These are phyloP conservation scores for Fusarium albosuccineum DNA, from an alignment of 2,329 filamentous ascomycete genomes.

Conservation along the genomic window DNA sequence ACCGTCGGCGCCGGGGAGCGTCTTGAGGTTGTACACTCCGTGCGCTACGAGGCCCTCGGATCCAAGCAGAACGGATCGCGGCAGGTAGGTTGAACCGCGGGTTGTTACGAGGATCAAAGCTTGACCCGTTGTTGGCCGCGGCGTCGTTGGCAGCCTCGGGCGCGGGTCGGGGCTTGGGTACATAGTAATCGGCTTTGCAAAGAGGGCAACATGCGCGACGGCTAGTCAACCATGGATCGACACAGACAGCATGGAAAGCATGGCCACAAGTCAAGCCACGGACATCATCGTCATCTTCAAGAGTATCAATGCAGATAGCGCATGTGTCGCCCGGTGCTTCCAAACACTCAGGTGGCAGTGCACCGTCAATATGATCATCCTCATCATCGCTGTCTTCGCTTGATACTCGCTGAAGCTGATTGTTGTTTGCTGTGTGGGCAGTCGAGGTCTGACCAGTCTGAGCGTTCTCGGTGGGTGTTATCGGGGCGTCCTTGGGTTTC, in stretches of 20 bases:
- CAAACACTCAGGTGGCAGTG: conserved; percentile 84
- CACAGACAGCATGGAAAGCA: conserved; percentile 94
- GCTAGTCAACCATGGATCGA: conserved; percentile 97
- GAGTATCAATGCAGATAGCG: conserved; percentile 93
- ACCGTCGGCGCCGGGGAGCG: conserved; percentile 21
- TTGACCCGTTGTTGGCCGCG: conserved; percentile 41
- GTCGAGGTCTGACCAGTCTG: conserved; percentile 44
- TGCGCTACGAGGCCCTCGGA: conserved; percentile 40
- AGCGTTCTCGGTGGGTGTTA: conserved; percentile 13
- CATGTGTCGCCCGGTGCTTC: conserved; percentile 90
- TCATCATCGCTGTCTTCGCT: conserved; percentile 74
- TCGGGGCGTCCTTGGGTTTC: conserved; percentile 38
- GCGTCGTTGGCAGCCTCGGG: conserved; percentile 56
- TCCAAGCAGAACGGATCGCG: conserved; percentile 57
- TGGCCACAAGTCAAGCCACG: conserved; percentile 96
- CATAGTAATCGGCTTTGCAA: conserved; percentile 98
- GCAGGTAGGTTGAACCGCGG: conserved; percentile 63
- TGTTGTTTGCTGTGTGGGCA: conserved; percentile 40
- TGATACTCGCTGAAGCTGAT: conserved; percentile 55
- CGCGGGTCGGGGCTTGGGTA: conserved; percentile 84
- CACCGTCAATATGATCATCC: conserved; percentile 85
- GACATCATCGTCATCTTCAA: conserved; percentile 96
- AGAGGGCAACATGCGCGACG: conserved; percentile 95
- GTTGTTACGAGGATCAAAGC: conserved; percentile 54
- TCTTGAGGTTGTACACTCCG: conserved; percentile 6